Evolutionary conservation across 768 basidiomycete species (phyloP).

Genomic region (Mycena latifolia): DNA sequence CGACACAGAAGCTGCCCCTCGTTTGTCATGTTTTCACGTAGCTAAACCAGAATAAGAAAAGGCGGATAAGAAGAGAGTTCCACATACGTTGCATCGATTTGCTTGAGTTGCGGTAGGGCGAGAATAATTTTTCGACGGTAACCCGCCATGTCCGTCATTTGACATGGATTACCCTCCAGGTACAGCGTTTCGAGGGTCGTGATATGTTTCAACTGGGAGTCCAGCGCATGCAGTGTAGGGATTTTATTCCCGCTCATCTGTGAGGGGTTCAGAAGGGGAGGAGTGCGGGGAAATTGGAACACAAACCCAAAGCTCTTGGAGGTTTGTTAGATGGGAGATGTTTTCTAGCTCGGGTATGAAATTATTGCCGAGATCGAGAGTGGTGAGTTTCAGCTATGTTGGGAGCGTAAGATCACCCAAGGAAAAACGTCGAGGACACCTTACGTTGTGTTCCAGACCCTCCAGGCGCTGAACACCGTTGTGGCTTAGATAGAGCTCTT

Average conservation of each 20-base stretch:
- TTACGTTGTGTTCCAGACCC: slow-evolving; percentile 87
- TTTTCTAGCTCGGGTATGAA: slow-evolving; percentile 85
- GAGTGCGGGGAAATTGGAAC: background rate
- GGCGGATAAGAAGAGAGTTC: background rate
- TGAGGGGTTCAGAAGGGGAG: background rate
- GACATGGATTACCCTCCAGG: slow-evolving; percentile 95
- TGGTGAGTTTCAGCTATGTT: slow-evolving; percentile 73
- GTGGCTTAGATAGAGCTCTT: slow-evolving; percentile 94
- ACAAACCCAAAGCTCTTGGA: slow-evolving; percentile 97
- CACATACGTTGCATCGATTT: slow-evolving; percentile 96
- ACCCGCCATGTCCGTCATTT: slow-evolving; percentile 76
- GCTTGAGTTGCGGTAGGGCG: slow-evolving; percentile 87
- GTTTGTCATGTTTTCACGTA: slow-evolving; percentile 29
- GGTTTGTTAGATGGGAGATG: slow-evolving; percentile 75
- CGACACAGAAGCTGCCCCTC: background rate
- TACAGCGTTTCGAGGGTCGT: slow-evolving; percentile 87
- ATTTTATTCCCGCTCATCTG: slow-evolving; percentile 94
- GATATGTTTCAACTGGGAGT: slow-evolving; percentile 72
- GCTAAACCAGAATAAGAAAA: slow-evolving; percentile 20
- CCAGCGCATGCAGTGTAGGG: slow-evolving; percentile 74
- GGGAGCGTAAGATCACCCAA: background rate
- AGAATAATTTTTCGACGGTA: slow-evolving; percentile 94
- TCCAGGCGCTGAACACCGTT: slow-evolving; percentile 90
- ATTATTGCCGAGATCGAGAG: slow-evolving; percentile 91
- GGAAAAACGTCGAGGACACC: slow-evolving; percentile 36